These are phyloP conservation scores for Talaromyces verruculosus DNA, from an alignment of 2,329 filamentous ascomycete genomes.

Conservation along the genomic window DNA sequence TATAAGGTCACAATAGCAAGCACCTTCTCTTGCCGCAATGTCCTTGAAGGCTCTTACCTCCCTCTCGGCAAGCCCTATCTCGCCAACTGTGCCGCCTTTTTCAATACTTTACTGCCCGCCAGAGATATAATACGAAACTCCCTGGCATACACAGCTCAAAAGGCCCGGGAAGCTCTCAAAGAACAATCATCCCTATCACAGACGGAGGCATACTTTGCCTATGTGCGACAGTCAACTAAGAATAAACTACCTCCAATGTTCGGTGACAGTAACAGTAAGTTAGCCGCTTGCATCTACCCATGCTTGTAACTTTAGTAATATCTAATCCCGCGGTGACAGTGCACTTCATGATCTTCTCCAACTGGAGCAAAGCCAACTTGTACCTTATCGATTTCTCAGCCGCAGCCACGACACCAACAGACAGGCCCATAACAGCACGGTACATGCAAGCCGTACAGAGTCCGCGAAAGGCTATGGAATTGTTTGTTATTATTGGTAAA, in stretches of 20 bases:
- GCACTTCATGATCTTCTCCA: neutral
- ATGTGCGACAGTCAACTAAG: neutral
- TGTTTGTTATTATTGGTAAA: neutral
- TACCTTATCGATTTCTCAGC: neutral
- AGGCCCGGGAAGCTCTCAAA: neutral
- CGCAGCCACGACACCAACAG: neutral
- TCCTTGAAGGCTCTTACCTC: neutral
- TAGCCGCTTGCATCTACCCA: neutral
- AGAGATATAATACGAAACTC: neutral
- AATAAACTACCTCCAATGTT: neutral
- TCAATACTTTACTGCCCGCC: neutral
- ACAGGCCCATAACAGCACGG: neutral
- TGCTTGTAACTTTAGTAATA: neutral
- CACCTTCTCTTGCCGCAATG: neutral
- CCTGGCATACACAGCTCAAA: neutral
- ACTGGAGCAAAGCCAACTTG: neutral
- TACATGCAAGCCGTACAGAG: neutral
- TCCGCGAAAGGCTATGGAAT: neutral
- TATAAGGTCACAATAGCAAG: neutral
- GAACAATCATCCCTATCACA: neutral
- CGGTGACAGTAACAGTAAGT: neutral
- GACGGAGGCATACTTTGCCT: neutral
- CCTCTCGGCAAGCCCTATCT: neutral
- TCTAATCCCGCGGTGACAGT: neutral
- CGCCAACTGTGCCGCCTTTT: neutral